Evolutionary conservation across 805 yeast species (phyloP).

Genomic region (Tetrapisispora iriomotensis): DNA sequence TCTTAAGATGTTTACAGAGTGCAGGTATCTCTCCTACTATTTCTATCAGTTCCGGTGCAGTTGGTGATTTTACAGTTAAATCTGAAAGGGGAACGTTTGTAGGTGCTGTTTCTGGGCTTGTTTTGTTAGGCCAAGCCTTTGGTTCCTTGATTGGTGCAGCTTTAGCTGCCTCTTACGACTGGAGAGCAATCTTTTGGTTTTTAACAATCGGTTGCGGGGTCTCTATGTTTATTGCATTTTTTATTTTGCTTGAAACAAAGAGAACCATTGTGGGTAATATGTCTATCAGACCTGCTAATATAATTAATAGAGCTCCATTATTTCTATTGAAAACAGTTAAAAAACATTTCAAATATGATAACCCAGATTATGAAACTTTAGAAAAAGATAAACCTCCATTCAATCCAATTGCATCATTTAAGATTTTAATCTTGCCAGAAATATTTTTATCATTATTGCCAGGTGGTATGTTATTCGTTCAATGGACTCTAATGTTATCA

Average conservation of each 20-base stretch:
- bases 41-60: conserved; percentile 56
- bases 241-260: conserved; percentile 62
- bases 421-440: conserved; percentile 36
- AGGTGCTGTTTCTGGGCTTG: conserved; percentile 55
- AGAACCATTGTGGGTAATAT: conserved; percentile 67
- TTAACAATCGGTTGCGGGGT: conserved; percentile 53
- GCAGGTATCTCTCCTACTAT: conserved; percentile 65
- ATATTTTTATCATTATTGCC: conserved; percentile 47
- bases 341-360: conserved; percentile 18
- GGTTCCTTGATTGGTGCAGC: conserved; percentile 56
- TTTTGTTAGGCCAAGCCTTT: conserved; percentile 63
- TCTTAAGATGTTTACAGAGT: conserved; percentile 63
- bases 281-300: conserved; percentile 41
- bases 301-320: conserved; percentile 38
- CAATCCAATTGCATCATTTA: conserved; percentile 33
- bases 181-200: conserved; percentile 78
- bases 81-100: conserved; percentile 59
- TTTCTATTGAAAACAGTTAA: conserved; percentile 20
- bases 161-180: conserved; percentile 37
- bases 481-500: conserved; percentile 63
- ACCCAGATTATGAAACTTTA: conserved; percentile 26
- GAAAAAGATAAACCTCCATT: conserved; percentile 17
- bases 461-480: conserved; percentile 50
- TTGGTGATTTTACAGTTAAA: conserved; percentile 61
- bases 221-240: conserved; percentile 28